A percentile compares a stretch with the other conserved stretches of the same genome.
Conservation (phyloP, 202 grass and related monocot genomes). For the Dendrocalamus latiflorus region DNA sequence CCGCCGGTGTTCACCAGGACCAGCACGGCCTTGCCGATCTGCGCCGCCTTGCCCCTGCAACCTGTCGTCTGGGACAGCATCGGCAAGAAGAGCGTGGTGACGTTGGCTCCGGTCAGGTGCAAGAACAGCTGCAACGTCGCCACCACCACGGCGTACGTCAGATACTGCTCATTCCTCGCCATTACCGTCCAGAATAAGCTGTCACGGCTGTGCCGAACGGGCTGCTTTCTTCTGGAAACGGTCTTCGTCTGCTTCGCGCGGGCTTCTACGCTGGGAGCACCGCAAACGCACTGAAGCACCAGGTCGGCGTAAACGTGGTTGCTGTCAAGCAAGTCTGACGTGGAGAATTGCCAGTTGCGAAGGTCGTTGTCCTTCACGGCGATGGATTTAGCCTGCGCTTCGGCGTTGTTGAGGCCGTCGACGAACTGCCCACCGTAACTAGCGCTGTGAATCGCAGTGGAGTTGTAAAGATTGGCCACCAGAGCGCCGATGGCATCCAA, state of each 20-base stretch:
- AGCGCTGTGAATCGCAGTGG: background rate
- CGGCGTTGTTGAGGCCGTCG: background rate
- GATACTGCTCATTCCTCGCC: background rate
- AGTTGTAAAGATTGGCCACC: background rate
- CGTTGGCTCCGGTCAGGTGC: background rate
- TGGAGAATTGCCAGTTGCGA: background rate
- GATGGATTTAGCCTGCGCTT: background rate
- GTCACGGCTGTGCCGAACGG: background rate
- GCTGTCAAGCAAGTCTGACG: background rate
- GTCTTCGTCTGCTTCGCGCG: background rate
- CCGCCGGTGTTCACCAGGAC: background rate
- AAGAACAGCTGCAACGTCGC: slow-evolving; percentile 22
- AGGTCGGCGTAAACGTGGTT: background rate
- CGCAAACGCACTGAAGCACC: background rate
- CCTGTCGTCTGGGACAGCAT: slow-evolving; percentile 1
- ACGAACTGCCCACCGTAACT: background rate
- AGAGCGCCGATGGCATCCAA: background rate
- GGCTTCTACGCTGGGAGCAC: background rate
- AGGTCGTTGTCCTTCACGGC: background rate
- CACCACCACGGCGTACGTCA: slow-evolving; percentile 3
- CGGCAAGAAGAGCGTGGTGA: slow-evolving; percentile 10
- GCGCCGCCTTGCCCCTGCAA: background rate
- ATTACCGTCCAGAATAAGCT: background rate
- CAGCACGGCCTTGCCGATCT: background rate
- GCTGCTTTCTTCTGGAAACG: background rate